phyloP scores from a whole-genome alignment of 768 basidiomycete genomes.

The Coprinopsis cinerea region DNA sequence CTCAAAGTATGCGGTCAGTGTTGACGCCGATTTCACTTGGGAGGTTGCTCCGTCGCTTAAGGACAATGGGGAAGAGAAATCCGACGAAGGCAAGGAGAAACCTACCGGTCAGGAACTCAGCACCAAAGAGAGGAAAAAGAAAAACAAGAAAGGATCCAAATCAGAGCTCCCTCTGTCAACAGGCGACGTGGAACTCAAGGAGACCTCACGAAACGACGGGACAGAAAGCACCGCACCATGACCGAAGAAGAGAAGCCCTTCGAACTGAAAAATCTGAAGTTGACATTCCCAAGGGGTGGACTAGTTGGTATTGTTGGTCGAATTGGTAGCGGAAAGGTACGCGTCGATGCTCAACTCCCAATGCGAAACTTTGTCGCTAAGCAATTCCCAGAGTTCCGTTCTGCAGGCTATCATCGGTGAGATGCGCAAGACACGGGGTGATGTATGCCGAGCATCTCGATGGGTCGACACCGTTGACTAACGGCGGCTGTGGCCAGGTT shows the following conservation, averaged over 20 bases:
- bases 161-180: neutral
- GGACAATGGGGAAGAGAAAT: conserved; percentile 10
- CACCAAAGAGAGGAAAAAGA: conserved; percentile 15
- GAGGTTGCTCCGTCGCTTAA: conserved; percentile 25
- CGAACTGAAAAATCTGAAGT: conserved; percentile 38
- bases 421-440: conserved; percentile 56
- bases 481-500: neutral
- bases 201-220: neutral
- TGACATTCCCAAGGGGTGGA: conserved; percentile 46
- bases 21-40: conserved; percentile 50
- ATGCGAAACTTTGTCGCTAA: too few species aligned
- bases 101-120: neutral
- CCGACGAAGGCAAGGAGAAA: neutral
- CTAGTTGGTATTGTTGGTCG: conserved; percentile 71
- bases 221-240: conserved; percentile 4
- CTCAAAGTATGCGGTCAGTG: conserved; percentile 32
- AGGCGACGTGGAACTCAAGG: neutral
- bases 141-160: neutral
- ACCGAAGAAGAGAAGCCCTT: conserved; percentile 46
- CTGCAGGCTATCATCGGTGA: conserved; percentile 58
- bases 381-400: conserved; percentile 45
- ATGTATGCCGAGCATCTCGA: conserved; percentile 52
- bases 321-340: conserved; percentile 54
- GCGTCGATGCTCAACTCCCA: too few species aligned
- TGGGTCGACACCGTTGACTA: conserved; percentile 26